These are phyloP conservation scores for Penicillium sp. DNA, from an alignment of 2,329 filamentous ascomycete species.

Conservation along the genomic window DNA sequence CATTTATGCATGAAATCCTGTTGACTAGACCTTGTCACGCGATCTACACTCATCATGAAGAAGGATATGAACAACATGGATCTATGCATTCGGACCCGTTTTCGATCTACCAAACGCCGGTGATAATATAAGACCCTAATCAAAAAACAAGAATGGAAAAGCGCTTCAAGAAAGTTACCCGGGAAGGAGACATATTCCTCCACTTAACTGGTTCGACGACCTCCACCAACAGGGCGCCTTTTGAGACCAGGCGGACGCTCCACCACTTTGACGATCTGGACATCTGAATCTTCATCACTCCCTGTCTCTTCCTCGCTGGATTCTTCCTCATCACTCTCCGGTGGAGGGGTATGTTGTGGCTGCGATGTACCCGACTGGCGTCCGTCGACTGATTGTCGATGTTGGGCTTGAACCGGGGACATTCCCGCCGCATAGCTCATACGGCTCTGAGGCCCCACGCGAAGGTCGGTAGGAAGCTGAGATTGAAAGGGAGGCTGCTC, in stretches of 20 bases:
- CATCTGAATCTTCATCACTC: conserved; percentile 32
- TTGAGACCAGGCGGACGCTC: conserved; percentile 25
- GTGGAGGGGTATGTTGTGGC: conserved; percentile 11
- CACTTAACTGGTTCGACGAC: conserved; percentile 28
- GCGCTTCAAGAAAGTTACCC: conserved; percentile 1
- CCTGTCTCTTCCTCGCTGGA: conserved; percentile 24
- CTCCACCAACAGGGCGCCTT: conserved; percentile 19
- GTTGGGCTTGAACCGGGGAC: conserved; percentile 25
- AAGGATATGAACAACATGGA: background rate
- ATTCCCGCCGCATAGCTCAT: conserved; percentile 14
- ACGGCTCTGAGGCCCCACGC: conserved; percentile 27
- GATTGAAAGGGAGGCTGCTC: conserved; percentile 32
- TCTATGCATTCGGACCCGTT: conserved; percentile 4
- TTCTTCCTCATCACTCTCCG: conserved; percentile 16
- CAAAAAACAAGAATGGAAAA: conserved; percentile 3
- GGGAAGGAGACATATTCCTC: conserved; percentile 12
- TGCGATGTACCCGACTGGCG: conserved; percentile 16
- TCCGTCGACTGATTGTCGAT: conserved; percentile 20
- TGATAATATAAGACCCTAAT: background rate
- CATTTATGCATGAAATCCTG: background rate
- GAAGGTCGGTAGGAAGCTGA: conserved; percentile 34
- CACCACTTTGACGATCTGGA: conserved; percentile 33
- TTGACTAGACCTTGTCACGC: background rate
- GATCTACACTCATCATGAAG: background rate
- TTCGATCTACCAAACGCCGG: conserved; percentile 9